Conservation (phyloP, 345 rosid genomes). For the Eucalyptus erythrocorys region DNA sequence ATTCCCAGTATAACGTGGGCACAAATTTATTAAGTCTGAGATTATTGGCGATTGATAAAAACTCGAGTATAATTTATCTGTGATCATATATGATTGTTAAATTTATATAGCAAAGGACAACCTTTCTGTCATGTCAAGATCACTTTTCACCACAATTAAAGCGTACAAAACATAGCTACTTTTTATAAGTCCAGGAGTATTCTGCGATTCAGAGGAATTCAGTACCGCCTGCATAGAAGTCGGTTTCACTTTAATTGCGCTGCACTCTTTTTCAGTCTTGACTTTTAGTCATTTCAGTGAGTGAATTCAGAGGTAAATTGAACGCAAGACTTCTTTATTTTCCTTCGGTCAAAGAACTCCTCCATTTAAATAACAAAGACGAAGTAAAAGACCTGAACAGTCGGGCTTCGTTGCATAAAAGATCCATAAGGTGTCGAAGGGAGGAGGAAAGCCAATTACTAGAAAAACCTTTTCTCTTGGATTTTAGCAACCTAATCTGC, state of each 20-base stretch:
- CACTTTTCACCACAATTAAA: background rate
- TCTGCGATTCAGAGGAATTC: background rate
- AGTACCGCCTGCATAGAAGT: background rate
- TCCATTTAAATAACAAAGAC: background rate
- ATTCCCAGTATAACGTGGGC: background rate
- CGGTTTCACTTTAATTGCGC: background rate
- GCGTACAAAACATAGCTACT: background rate
- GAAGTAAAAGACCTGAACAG: background rate
- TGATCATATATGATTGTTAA: background rate
- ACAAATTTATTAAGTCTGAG: background rate
- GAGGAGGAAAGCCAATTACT: too few species aligned
- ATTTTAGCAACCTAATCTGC: background rate
- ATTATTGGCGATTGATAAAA: background rate
- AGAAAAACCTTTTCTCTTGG: too few species aligned
- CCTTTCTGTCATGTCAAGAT: background rate
- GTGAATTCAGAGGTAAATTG: background rate
- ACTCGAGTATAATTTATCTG: background rate
- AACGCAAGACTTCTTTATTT: background rate
- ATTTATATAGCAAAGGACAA: background rate
- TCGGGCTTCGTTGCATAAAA: background rate
- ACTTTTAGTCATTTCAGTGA: background rate
- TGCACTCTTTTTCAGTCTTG: accelerated
- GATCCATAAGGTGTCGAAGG: too few species aligned
- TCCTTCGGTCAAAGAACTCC: background rate
- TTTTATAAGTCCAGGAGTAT: background rate